Base-by-base conservation (phyloP, 805 yeast genomes). In the Clavispora fructus region DNA sequence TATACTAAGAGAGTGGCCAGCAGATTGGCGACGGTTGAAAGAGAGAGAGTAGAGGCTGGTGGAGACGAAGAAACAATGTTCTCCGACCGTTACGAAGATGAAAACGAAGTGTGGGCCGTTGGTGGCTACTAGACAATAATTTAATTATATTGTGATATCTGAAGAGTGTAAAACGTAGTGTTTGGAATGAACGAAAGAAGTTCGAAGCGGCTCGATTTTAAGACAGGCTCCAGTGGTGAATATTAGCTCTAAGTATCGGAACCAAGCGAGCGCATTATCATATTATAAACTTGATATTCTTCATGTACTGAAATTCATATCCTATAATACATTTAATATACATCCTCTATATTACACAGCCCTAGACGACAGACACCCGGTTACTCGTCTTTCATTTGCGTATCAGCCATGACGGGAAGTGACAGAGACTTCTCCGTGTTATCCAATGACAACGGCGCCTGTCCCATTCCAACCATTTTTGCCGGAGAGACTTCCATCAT, bases 1-100 rank as follows among this genome's bases (percentile, higher is more conserved):
- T 92, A 88, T 65, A 85, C 95, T 2, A 86, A 81, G 69, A 81
- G 99, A 66, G 96, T 92, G 27, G 97, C 86, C n/a, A 63, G 74
- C 41, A 78, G 97, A 63, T 78, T 92, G 56, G 97, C 97, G 0
- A 73, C 71, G 23, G 90, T 88, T 40, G 97, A 90, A 61, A 78
- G 92, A 58, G 97, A 90, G 57, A 80, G 95, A 73, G 76, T 89
- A 27, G 85, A 78, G 17, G 94, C 89, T 12, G 97, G 96, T 48
- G 96, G 96, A 53, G 97, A 88, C 60, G 86, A 75, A 13, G 96
- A 88, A 58, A 78, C 92, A 0, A 80, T 88, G 77, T 86, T 77
- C 61, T 80, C 90, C 52, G 97, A 91, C 62, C 78, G 87, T 58
- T 78, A 78, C 57, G 97, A 90, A 67, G 96, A 91, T 63, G 94